Percentiles rank a stretch among this genome's conserved stretches.
Evolutionary conservation across 169 alveolate species (phyloP).

Genomic region (Perkinsus chesapeaki): DNA sequence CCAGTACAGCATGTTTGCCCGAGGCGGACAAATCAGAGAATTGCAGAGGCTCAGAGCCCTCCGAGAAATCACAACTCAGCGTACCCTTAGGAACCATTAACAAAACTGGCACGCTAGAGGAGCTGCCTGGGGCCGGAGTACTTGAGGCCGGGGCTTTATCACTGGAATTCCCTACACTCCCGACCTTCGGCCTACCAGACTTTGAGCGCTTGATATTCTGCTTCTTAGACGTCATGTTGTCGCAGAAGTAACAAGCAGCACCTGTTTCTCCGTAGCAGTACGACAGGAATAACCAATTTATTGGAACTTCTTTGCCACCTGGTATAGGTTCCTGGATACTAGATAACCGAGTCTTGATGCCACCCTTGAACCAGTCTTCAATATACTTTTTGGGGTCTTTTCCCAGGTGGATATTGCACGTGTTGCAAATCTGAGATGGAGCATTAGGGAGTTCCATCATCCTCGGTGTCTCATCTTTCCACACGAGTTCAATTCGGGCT

Average conservation of each 20-base stretch:
- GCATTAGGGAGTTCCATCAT: neutral
- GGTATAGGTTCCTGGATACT: neutral
- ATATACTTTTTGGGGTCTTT: neutral
- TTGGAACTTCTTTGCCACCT: neutral
- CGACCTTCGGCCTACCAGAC: neutral
- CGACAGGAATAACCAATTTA: neutral
- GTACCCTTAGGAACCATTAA: neutral
- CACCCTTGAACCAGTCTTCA: neutral
- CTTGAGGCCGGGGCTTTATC: neutral
- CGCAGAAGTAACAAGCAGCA: neutral
- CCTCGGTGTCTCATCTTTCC: neutral
- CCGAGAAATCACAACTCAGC: neutral
- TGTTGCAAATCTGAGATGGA: neutral
- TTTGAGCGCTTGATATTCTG: neutral
- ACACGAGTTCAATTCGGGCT: no score
- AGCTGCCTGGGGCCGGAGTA: neutral
- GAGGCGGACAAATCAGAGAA: neutral
- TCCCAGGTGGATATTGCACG: neutral
- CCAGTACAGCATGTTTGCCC: neutral
- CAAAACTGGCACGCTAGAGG: neutral
- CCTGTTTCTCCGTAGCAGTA: neutral
- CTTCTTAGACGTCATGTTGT: neutral
- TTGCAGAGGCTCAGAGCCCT: neutral
- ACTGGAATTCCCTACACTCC: no score
- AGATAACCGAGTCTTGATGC: neutral